Evolutionary conservation across 257 asterid species (phyloP), one percentile per base, ranked within the genome.

Genomic region (Jasminum sambac): DNA sequence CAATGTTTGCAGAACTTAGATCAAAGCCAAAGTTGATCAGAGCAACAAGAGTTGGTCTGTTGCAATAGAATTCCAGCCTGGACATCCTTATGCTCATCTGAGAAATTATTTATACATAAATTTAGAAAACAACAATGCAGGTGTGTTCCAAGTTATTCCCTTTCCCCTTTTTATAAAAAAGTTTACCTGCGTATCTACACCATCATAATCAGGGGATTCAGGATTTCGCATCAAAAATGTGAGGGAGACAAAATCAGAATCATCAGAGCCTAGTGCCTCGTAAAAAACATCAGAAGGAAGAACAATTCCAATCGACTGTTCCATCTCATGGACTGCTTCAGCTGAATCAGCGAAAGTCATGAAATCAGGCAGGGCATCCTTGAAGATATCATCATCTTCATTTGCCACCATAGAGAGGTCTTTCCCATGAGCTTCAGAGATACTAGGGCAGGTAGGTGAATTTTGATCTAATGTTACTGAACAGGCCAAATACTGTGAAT

Each of bases 41-140:
- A 79, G 98, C 98, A 79, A 95, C 96, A 80, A 95, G 86, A 70
- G 99, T 95, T 46, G 96, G 97, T 71, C 99, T 86, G 85, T 95
- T 95, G 89, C 95, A 91, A 76, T 88, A 95, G 72, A 95, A 87
- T 73, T 95, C 98, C 84, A 95, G 75, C 88, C 88, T 95, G 78
- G 99, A 90, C 99, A 95, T 95, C 82, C 88, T 84, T 77, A 95
- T 79, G 77, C 93, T 89, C 99, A 95, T 89, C 99, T 95, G 94
- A 61, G 82, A 79, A 73, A 34, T 72, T 34, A 9, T 48, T 58
- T 26, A 70, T 38, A 40, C 61, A 81, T 66, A 55, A 66, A 71
- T 62, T 77, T 72, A 83, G 79, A 55, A 67, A 66, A 82, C 69
- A 61, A 78, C 64, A 44, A 61, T 41, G 60, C 14, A 67, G 64